Percentiles rank a stretch among this genome's conserved stretches.
Evolutionary conservation across 2,329 filamentous ascomycete genomes (phyloP).

Genomic region (Alternaria triticina): DNA sequence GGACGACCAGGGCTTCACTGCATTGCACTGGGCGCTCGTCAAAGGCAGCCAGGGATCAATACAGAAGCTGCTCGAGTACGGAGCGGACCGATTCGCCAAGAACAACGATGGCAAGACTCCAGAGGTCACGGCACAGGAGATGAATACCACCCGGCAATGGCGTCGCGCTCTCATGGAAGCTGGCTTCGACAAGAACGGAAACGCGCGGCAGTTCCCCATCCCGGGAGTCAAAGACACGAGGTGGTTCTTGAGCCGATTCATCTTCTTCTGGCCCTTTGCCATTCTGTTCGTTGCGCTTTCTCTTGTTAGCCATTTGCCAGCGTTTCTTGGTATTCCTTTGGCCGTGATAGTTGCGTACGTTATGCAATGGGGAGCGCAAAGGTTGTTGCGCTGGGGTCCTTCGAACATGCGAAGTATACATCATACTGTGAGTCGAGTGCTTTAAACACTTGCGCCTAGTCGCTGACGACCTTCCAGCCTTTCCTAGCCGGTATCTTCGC

Average conservation of each 20-base stretch:
- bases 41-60: slow-evolving; percentile 90
- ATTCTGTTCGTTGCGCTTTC: slow-evolving; percentile 74
- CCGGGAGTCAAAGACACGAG: slow-evolving; percentile 78
- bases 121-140: slow-evolving; percentile 81
- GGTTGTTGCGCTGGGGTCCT: slow-evolving; percentile 81
- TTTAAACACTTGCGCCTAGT: not conserved
- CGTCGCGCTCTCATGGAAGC: slow-evolving; percentile 81
- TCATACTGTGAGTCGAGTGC: slow-evolving; percentile 70
- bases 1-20: slow-evolving; percentile 93
- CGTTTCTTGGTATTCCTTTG: slow-evolving; percentile 78
- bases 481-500: slow-evolving; percentile 95
- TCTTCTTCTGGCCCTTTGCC: slow-evolving; percentile 87
- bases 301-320: slow-evolving; percentile 73
- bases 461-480: slow-evolving; percentile 62
- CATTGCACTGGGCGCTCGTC: slow-evolving; percentile 94
- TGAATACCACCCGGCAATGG: slow-evolving; percentile 86
- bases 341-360: slow-evolving; percentile 70
- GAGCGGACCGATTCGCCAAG: slow-evolving; percentile 88
- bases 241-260: slow-evolving; percentile 79
- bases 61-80: slow-evolving; percentile 93
- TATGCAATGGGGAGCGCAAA: slow-evolving; percentile 78
- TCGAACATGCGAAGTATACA: slow-evolving; percentile 89
- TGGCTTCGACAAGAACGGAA: slow-evolving; percentile 81
- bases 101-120: slow-evolving; percentile 92
- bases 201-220: slow-evolving; percentile 75